phyloP scores from a whole-genome alignment of 257 asterid genomes.

The Penstemon barbatus region DNA sequence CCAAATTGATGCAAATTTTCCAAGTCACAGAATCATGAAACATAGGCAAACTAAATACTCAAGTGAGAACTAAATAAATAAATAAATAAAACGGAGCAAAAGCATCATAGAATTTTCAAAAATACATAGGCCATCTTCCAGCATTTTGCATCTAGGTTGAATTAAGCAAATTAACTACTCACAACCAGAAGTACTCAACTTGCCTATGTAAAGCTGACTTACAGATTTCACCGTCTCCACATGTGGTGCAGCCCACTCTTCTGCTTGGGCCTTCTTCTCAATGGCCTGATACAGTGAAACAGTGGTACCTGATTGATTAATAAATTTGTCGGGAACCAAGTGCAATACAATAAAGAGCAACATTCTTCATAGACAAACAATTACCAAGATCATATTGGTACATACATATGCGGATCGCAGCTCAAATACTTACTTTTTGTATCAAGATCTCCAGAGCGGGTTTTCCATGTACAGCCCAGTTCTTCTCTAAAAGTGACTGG shows the following conservation, averaged over 20 bases:
- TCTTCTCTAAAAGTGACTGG: constrained; percentile 65
- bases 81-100: constrained; percentile 10
- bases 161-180: constrained; percentile 21
- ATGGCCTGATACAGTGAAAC: constrained; percentile 48
- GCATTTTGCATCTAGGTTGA: background rate
- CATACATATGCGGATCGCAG: background rate
- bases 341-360: background rate
- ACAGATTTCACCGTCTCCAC: constrained; percentile 69
- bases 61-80: background rate
- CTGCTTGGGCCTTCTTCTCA: constrained; percentile 78
- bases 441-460: constrained; percentile 64
- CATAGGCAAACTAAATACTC: constrained; percentile 5
- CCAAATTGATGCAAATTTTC: background rate
- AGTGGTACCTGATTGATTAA: constrained; percentile 16
- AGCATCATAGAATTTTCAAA: background rate
- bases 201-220: constrained; percentile 34
- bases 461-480: constrained; percentile 78
- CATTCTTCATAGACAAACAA: background rate
- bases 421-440: constrained; percentile 57
- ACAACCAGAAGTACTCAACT: constrained; percentile 9
- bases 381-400: background rate
- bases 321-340: constrained; percentile 18
- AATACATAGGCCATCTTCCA: background rate
- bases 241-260: constrained; percentile 89
- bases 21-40: background rate